Percentiles rank a stretch among this genome's conserved stretches.
phyloP scores from a whole-genome alignment of 805 yeast species.

The Suhomyces sp. region DNA sequence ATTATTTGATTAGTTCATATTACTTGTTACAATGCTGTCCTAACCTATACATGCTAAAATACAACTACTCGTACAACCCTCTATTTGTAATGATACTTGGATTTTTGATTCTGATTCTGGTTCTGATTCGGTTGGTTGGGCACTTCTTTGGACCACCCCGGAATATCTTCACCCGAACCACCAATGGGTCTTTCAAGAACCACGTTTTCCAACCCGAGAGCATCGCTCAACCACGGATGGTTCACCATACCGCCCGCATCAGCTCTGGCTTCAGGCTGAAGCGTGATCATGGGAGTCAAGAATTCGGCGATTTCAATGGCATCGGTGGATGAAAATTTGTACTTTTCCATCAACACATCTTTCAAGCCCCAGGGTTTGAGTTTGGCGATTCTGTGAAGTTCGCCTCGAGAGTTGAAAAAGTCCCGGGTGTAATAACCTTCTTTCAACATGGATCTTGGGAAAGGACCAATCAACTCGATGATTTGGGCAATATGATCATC shows the following conservation, averaged over 20 bases:
- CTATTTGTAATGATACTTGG: constrained; percentile 1
- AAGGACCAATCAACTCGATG: constrained; percentile 71
- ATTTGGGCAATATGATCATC: constrained; percentile 97
- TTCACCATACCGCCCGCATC: constrained; percentile 96
- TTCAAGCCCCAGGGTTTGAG: constrained; percentile 86
- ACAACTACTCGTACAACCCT: not conserved
- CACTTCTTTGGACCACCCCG: constrained; percentile 79
- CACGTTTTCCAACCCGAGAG: constrained; percentile 69
- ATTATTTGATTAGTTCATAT: not conserved
- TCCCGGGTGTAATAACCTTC: constrained; percentile 60
- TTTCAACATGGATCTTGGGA: constrained; percentile 58
- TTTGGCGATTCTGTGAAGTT: constrained; percentile 72
- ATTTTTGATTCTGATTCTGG: not conserved
- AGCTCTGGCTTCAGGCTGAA: constrained; percentile 78
- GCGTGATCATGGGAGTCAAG: constrained; percentile 73
- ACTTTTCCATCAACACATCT: constrained; percentile 81
- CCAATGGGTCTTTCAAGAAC: constrained; percentile 71
- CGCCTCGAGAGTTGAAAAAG: constrained; percentile 65
- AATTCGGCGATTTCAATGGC: constrained; percentile 75
- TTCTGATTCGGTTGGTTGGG: not conserved
- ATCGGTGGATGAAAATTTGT: constrained; percentile 64
- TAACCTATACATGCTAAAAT: not conserved
- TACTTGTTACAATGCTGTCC: not conserved
- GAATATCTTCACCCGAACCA: constrained; percentile 81
- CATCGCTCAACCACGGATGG: constrained; percentile 81